Evolutionary conservation across 2,329 filamentous ascomycete genomes (phyloP).

Genomic region (Hirsutella thompsonii): DNA sequence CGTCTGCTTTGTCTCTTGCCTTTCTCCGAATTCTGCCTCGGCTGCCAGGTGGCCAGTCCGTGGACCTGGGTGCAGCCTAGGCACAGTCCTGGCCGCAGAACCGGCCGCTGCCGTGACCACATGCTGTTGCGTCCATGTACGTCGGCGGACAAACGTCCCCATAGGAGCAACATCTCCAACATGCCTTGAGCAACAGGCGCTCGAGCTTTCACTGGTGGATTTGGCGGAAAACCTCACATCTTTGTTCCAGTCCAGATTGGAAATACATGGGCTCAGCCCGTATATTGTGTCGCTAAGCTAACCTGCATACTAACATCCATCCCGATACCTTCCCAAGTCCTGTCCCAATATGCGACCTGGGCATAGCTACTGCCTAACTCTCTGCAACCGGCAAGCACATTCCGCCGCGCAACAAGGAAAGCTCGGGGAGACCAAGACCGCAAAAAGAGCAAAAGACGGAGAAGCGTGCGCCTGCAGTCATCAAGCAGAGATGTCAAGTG

Average conservation of each 20-base stretch:
- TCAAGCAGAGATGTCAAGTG: no score
- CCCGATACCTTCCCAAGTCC: no score
- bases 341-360: no score
- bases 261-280: no score
- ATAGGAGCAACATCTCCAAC: background rate
- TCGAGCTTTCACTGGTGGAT: background rate
- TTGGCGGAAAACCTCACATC: background rate
- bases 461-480: no score
- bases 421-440: no score
- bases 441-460: no score
- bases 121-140: background rate
- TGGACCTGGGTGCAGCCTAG: background rate
- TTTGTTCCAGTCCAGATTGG: background rate
- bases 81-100: background rate
- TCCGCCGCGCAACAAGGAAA: no score
- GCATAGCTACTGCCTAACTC: no score
- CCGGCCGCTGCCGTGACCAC: background rate
- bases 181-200: background rate
- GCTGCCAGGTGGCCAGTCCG: background rate
- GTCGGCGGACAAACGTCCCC: background rate
- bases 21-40: background rate
- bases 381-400: no score
- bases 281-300: no score
- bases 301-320: no score
- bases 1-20: background rate